Base-by-base conservation (phyloP, 1,139 yeast species). In the Yamadazyma friedrichii region DNA sequence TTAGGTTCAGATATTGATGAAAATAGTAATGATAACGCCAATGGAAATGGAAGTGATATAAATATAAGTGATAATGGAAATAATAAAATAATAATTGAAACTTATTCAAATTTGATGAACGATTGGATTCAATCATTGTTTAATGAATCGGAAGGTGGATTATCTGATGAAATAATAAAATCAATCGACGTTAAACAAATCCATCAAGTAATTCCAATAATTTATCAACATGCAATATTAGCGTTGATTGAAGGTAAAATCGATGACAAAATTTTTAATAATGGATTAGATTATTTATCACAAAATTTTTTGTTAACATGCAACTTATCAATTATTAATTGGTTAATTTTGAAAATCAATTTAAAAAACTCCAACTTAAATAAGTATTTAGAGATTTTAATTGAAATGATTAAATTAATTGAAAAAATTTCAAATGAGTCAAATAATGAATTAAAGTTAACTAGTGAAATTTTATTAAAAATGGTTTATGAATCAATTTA, bases 41-140 rank as follows among this genome's bases (percentile, higher is more conserved):
- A n/a, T 11, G 44, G 44, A 8, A 34, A 39, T 12, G 43, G 44
- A 9, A 10, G 16, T 2, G n/a, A n/a, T 20, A 20, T 20, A 20
- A 20, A 20, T 20, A 20, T 20, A 20, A 20, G 24, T 20, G 24
- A 20, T 6, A 50, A 48, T 16, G 65, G 59, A 16, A 70, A 67
- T 40, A 71, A 67, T 32, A 47, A 47, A 10, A 61, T 61, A 4
- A 66, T 68, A 12, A 54, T 64, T 3, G 47, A 56, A 22, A 70
- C 70, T 45, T 70, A 66, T 50, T 66, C 70, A 37, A 78, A 70
- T 31, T 67, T 84, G 10, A 62, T 87, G 26, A 79, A 78, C 36
- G 85, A 80, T 32, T 91, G 98, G 98, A 76, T 87, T 33, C 69
- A 76, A 33, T 93, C 94, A 2, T 61, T 91, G 36, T 89, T 87